phyloP scores from a whole-genome alignment of 192 early-diverging fungal species.

The Backusella mclennaniae region DNA sequence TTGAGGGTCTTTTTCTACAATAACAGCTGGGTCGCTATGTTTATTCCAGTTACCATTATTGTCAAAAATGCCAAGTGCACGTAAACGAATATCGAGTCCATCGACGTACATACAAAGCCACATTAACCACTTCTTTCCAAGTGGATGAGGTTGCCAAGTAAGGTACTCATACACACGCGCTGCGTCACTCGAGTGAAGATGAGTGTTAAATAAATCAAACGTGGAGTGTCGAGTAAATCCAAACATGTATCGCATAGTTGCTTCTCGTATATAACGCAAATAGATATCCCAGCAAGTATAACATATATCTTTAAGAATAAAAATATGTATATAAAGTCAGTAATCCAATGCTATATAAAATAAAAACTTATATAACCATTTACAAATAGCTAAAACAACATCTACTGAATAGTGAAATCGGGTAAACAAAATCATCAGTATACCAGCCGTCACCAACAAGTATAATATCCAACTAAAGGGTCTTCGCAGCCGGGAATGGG shows the following conservation, averaged over 20 bases:
- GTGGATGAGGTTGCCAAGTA: conserved; percentile 27
- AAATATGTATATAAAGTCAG: no score
- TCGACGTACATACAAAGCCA: conserved; percentile 28
- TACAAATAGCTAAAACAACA: conserved; percentile 51
- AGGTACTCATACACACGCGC: conserved; percentile 19
- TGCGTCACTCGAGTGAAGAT: conserved; percentile 7
- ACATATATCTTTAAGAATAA: conserved; percentile 14
- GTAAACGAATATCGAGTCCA: conserved; percentile 27
- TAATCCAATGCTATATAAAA: background rate
- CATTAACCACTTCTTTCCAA: conserved; percentile 21
- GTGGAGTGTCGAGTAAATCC: conserved; percentile 18
- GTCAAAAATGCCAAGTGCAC: conserved; percentile 22
- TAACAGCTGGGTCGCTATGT: background rate
- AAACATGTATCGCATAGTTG: conserved; percentile 24
- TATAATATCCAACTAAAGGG: conserved; percentile 41
- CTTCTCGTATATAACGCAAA: conserved; percentile 22
- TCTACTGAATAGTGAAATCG: conserved; percentile 62
- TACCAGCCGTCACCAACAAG: conserved; percentile 37
- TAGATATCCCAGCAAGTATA: conserved; percentile 26
- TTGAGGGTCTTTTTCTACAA: background rate
- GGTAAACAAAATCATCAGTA: conserved; percentile 51
- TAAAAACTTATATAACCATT: background rate
- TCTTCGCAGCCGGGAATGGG: conserved; percentile 47
- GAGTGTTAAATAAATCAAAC: conserved; percentile 19
- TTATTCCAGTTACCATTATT: conserved; percentile 21